Evolutionary conservation across 345 rosid genomes (phyloP).

Genomic region (Boechera stricta): DNA sequence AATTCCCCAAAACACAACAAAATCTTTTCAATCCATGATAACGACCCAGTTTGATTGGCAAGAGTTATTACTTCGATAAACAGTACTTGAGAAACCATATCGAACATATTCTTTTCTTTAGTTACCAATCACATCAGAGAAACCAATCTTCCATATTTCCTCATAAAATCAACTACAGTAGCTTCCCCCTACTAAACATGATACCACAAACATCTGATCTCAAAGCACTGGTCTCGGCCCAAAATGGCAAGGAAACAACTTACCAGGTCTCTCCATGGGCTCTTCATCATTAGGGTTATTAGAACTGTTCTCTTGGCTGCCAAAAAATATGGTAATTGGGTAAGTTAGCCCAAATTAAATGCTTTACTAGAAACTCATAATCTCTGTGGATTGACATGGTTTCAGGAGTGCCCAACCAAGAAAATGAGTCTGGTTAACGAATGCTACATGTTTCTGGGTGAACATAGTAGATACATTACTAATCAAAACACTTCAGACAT

Average conservation of each 20-base stretch:
- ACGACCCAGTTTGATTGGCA: conserved; percentile 3
- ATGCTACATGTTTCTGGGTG: conserved; percentile 3
- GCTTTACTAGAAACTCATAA: neutral
- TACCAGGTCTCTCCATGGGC: conserved; percentile 36
- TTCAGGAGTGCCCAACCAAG: conserved; percentile 4
- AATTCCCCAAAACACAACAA: conserved; percentile 1
- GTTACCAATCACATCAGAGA: conserved; percentile 13
- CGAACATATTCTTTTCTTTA: neutral
- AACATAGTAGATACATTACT: neutral
- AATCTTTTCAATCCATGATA: neutral
- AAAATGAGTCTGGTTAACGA: neutral
- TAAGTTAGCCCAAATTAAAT: neutral
- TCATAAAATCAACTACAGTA: neutral
- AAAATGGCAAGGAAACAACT: conserved; percentile 27
- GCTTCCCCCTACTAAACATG: neutral
- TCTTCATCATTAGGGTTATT: conserved; percentile 32
- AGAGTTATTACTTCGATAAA: conserved; percentile 3
- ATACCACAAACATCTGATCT: neutral
- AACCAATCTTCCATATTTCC: conserved; percentile 8
- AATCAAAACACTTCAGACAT: neutral
- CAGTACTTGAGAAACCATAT: conserved; percentile 20
- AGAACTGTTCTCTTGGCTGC: conserved; percentile 39
- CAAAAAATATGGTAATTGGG: neutral
- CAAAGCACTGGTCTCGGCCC: conserved; percentile 1
- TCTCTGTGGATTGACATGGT: conserved; percentile 11